These are phyloP conservation scores for Xylaria sp. DNA, from an alignment of 2,329 filamentous ascomycete species.

Conservation along the genomic window DNA sequence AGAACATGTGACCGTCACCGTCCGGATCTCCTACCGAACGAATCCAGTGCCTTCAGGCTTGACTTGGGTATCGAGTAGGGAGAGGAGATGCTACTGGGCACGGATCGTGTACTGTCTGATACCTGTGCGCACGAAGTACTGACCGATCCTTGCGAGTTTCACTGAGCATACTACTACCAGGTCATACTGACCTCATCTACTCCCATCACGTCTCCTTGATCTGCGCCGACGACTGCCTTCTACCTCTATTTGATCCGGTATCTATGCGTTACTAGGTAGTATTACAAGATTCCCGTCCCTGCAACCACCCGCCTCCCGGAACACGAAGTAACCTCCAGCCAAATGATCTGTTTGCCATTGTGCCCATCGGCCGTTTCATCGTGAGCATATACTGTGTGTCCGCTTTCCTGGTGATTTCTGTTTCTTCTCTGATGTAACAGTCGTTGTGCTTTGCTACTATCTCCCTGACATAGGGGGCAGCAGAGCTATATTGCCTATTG, in stretches of 20 bases:
- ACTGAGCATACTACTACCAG: too few relatives aligned
- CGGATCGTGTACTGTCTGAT: neutral
- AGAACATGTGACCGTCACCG: neutral
- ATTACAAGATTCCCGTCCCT: constrained; percentile 8
- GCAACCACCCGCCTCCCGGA: constrained; percentile 21
- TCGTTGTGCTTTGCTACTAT: neutral
- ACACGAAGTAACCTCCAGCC: constrained; percentile 16
- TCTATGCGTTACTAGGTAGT: neutral
- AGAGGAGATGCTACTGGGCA: neutral
- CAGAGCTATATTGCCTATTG: constrained; percentile 2
- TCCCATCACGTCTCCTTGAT: too few relatives aligned
- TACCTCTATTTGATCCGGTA: neutral
- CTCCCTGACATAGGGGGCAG: neutral
- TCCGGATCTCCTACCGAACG: neutral
- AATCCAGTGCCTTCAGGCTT: neutral
- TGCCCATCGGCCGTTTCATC: constrained; percentile 7
- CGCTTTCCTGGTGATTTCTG: neutral
- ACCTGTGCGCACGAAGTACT: neutral
- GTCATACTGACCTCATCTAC: too few relatives aligned
- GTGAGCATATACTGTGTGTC: neutral
- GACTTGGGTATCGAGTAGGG: neutral
- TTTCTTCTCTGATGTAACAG: neutral
- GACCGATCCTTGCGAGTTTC: too few relatives aligned
- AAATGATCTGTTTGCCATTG: constrained; percentile 23
- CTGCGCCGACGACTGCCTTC: neutral